These are phyloP conservation scores for Trametes hirsuta DNA, from an alignment of 1,284 basidiomycete species.

Conservation along the genomic window DNA sequence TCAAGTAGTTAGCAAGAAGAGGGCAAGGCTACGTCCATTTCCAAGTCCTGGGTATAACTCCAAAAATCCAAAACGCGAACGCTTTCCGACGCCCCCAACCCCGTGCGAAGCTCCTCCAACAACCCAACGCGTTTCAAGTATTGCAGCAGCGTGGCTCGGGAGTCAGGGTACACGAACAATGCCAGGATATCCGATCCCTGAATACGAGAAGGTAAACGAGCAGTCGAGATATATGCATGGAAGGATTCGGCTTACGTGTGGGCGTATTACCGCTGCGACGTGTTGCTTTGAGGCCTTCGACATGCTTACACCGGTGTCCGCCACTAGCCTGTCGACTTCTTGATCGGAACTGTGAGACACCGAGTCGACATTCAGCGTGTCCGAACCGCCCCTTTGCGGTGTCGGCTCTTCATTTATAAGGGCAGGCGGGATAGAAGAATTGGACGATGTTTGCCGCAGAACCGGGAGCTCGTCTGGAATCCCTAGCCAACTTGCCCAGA, in stretches of 20 bases:
- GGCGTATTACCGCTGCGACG: slow-evolving; percentile 53
- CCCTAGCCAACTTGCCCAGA: slow-evolving; percentile 68
- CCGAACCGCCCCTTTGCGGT: too few relatives aligned
- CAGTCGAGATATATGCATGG: neutral
- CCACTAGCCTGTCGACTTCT: slow-evolving; percentile 30
- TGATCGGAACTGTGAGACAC: neutral
- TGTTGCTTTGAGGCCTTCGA: slow-evolving; percentile 43
- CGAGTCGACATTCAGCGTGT: too few relatives aligned
- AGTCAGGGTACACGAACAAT: slow-evolving; percentile 71
- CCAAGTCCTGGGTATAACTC: slow-evolving; percentile 32
- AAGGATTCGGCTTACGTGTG: slow-evolving; percentile 53
- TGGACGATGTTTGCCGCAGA: slow-evolving; percentile 1
- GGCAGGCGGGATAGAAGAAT: slow-evolving; percentile 30
- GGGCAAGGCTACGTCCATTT: neutral
- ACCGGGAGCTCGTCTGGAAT: slow-evolving; percentile 1
- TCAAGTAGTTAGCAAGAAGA: neutral
- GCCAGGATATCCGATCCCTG: slow-evolving; percentile 60
- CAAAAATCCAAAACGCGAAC: slow-evolving; percentile 35
- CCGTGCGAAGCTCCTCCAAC: slow-evolving; percentile 42
- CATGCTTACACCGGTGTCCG: slow-evolving; percentile 10
- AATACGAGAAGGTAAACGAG: slow-evolving; percentile 8
- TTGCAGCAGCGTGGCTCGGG: slow-evolving; percentile 61
- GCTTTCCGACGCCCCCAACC: slow-evolving; percentile 30
- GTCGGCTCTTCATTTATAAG: neutral
- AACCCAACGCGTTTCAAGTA: slow-evolving; percentile 53